These are phyloP conservation scores for Emmonsiellopsis sp. DNA, from an alignment of 2,329 filamentous ascomycete species.

Conservation along the genomic window DNA sequence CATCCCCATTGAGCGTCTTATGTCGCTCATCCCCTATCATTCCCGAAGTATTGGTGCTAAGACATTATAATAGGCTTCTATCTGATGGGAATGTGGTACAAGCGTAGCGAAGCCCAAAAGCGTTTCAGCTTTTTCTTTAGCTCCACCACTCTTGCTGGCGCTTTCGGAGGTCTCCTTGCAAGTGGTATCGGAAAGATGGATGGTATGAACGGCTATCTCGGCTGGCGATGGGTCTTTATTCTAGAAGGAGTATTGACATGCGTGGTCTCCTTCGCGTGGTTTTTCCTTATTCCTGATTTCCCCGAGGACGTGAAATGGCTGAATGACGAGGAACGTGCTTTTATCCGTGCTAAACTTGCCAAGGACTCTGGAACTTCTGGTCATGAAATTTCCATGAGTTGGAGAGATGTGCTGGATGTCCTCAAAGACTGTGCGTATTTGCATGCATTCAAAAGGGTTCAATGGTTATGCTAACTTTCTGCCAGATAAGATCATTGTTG, in stretches of 20 bases:
- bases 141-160: constrained; percentile 52
- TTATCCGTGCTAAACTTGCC: constrained; percentile 55
- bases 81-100: constrained; percentile 75
- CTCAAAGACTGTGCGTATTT: constrained; percentile 53
- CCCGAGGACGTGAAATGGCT: constrained; percentile 68
- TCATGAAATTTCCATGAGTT: constrained; percentile 51
- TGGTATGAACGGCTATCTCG: constrained; percentile 46
- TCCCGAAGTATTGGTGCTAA: neutral
- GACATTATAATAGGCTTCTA: constrained; percentile 37
- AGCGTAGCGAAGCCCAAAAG: constrained; percentile 76
- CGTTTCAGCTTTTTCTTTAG: constrained; percentile 92
- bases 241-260: constrained; percentile 55
- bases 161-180: constrained; percentile 54
- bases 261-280: constrained; percentile 47
- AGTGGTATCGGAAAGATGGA: constrained; percentile 51
- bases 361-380: constrained; percentile 61
- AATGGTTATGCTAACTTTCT: neutral
- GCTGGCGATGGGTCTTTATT: constrained; percentile 48
- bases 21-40: neutral
- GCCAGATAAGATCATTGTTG: constrained; percentile 56
- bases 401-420: constrained; percentile 50
- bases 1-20: constrained; percentile 11
- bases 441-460: neutral
- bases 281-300: constrained; percentile 64
- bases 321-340: constrained; percentile 57